Evolutionary conservation across 208 protist genomes (phyloP).

Genomic region (Trypanosomatidae sp.): DNA sequence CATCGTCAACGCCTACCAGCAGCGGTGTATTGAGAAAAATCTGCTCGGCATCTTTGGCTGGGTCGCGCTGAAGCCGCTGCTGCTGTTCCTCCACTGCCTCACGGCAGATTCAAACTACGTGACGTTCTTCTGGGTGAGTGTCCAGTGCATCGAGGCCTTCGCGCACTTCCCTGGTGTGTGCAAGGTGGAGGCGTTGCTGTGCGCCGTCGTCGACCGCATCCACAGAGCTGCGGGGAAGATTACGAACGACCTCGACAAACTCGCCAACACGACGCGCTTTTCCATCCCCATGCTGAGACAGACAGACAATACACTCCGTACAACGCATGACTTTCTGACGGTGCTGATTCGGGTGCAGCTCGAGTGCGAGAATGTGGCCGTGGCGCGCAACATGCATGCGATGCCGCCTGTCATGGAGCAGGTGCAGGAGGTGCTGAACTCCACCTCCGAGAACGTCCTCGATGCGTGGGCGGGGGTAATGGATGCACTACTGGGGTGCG

Average conservation of each 20-base stretch:
- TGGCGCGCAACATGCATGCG: slow-evolving; percentile 54
- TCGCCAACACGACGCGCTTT: slow-evolving; percentile 38
- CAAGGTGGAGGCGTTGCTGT: slow-evolving; percentile 67
- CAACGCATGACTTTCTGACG: slow-evolving; percentile 59
- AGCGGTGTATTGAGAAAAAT: slow-evolving; percentile 50
- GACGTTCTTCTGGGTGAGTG: slow-evolving; percentile 84
- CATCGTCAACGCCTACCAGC: slow-evolving; percentile 68
- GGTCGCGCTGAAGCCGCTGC: slow-evolving; percentile 65
- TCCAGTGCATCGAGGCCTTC: slow-evolving; percentile 84
- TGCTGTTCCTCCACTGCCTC: slow-evolving; percentile 75
- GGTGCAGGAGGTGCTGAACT: slow-evolving; percentile 73
- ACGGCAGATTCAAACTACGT: slow-evolving; percentile 88
- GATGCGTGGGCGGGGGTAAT: slow-evolving; percentile 68
- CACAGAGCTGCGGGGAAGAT: slow-evolving; percentile 51
- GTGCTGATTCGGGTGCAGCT: slow-evolving; percentile 84
- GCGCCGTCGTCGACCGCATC: slow-evolving; percentile 77
- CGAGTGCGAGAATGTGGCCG: slow-evolving; percentile 83
- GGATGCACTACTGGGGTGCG: slow-evolving; percentile 47
- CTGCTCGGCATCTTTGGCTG: slow-evolving; percentile 84
- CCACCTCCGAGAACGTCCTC: slow-evolving; percentile 64
- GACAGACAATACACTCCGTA: slow-evolving; percentile 44
- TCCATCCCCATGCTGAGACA: slow-evolving; percentile 54
- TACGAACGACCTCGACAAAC: slow-evolving; percentile 39
- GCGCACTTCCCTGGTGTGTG: slow-evolving; percentile 62
- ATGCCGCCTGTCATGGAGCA: slow-evolving; percentile 74